These are phyloP conservation scores for Saccharomyces hybrid DNA, from an alignment of 1,139 yeast species.

Conservation along the genomic window DNA sequence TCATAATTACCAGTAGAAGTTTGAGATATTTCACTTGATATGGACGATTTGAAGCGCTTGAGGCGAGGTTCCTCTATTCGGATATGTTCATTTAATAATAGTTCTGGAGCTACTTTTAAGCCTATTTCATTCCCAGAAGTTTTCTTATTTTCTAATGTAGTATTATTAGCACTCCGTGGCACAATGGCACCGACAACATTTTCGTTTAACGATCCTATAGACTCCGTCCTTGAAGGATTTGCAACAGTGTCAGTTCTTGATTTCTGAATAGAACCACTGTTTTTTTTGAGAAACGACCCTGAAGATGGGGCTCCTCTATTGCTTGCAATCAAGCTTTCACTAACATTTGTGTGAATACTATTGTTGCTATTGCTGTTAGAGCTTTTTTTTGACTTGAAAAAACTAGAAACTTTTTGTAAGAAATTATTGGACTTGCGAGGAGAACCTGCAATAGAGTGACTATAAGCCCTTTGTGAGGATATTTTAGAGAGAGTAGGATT, in stretches of 20 bases:
- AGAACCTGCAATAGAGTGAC: not conserved
- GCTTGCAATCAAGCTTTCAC: not conserved
- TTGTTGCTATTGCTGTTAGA: not conserved
- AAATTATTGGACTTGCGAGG: not conserved
- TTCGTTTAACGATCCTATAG: not conserved
- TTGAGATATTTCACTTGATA: conserved; percentile 26
- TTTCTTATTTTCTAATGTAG: not conserved
- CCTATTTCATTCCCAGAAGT: conserved; percentile 2
- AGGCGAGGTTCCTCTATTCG: conserved; percentile 13
- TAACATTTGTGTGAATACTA: not conserved
- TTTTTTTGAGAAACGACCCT: conserved; percentile 1
- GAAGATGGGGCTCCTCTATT: conserved; percentile 1
- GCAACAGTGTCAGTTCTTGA: not conserved
- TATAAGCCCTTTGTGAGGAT: not conserved
- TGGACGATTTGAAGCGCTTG: conserved; percentile 23
- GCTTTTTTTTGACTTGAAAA: not conserved
- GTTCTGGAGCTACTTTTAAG: not conserved
- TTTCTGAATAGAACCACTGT: not conserved
- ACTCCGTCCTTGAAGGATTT: not conserved
- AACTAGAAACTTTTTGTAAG: not conserved
- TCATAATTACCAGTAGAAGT: conserved; percentile 20
- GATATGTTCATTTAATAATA: not conserved
- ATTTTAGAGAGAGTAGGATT: not conserved
- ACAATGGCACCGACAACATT: not conserved
- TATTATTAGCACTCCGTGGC: not conserved